These are phyloP conservation scores for Calocera cornea DNA, from an alignment of 768 basidiomycete species.

Conservation along the genomic window DNA sequence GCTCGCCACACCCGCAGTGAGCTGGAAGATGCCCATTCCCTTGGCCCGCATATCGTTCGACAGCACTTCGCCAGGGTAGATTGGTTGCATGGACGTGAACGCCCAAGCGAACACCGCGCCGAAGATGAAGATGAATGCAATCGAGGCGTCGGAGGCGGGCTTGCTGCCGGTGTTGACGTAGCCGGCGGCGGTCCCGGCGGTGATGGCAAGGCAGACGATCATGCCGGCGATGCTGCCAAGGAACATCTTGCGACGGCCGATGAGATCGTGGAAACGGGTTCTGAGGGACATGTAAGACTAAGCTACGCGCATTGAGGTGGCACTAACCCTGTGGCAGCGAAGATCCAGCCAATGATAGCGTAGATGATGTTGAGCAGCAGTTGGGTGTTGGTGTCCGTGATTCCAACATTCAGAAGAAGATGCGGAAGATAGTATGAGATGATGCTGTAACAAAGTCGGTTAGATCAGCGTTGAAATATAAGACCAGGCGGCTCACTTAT, in stretches of 20 bases:
- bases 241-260: slow-evolving; percentile 1
- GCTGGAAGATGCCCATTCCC: slow-evolving; percentile 49
- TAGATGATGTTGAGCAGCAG: slow-evolving; percentile 38
- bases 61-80: slow-evolving; percentile 52
- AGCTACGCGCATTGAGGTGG: slow-evolving; percentile 37
- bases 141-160: neutral
- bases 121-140: neutral
- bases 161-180: neutral
- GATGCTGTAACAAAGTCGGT: neutral
- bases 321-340: slow-evolving; percentile 36
- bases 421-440: slow-evolving; percentile 29
- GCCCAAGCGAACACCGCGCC: neutral
- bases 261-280: neutral
- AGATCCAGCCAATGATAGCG: slow-evolving; percentile 41
- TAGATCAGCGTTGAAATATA: neutral
- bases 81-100: slow-evolving; percentile 21
- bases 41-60: slow-evolving; percentile 49
- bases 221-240: neutral
- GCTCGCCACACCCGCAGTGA: slow-evolving; percentile 39
- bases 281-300: slow-evolving; percentile 36
- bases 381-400: slow-evolving; percentile 37
- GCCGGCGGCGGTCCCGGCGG: neutral
- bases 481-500: neutral
- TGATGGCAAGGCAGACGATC: neutral
- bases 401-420: slow-evolving; percentile 41